A percentile compares a stretch with the other conserved stretches of the same genome.
Conservation (phyloP, 1,284 basidiomycete species). For the Peniophora sp. region DNA sequence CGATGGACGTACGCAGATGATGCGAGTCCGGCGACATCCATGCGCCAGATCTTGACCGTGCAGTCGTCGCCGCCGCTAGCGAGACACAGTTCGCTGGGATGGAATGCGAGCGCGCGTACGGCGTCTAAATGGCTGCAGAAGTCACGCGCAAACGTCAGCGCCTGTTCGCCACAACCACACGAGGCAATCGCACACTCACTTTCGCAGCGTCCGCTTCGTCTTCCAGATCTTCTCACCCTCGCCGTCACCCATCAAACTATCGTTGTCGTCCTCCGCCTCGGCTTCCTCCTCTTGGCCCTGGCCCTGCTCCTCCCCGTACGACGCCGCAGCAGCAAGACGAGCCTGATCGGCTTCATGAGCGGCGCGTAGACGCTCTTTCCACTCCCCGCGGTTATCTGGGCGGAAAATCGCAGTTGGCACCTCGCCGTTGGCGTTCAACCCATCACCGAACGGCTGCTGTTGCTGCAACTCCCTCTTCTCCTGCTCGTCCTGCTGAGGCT, state of each 20-base stretch:
- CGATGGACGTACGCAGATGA: slow-evolving; percentile 55
- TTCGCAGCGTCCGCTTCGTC: slow-evolving; percentile 75
- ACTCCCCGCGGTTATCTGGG: slow-evolving; percentile 75
- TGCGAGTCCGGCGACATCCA: slow-evolving; percentile 66
- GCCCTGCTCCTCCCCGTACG: slow-evolving; percentile 41
- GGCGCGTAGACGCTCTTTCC: slow-evolving; percentile 68
- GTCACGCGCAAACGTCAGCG: slow-evolving; percentile 15
- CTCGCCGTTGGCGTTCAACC: neutral
- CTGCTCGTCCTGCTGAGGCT: slow-evolving; percentile 32
- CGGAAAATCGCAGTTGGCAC: slow-evolving; percentile 78
- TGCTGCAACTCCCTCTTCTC: slow-evolving; percentile 16
- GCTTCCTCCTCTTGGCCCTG: slow-evolving; percentile 38
- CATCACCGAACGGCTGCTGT: too few relatives aligned
- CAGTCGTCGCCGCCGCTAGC: slow-evolving; percentile 93
- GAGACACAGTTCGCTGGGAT: slow-evolving; percentile 74
- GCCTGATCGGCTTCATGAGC: slow-evolving; percentile 46
- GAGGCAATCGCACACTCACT: slow-evolving; percentile 47
- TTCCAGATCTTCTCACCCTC: slow-evolving; percentile 77
- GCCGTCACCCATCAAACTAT: slow-evolving; percentile 53
- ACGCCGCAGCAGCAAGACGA: slow-evolving; percentile 14
- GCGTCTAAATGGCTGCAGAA: slow-evolving; percentile 81
- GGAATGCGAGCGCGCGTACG: slow-evolving; percentile 85
- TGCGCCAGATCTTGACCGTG: slow-evolving; percentile 93
- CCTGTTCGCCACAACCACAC: slow-evolving; percentile 3
- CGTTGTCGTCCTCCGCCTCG: slow-evolving; percentile 41